Percentiles rank a stretch among this genome's conserved stretches.
These are phyloP conservation scores for Penicillium odoratum DNA, from an alignment of 495 filamentous ascomycete genomes.

Conservation along the genomic window DNA sequence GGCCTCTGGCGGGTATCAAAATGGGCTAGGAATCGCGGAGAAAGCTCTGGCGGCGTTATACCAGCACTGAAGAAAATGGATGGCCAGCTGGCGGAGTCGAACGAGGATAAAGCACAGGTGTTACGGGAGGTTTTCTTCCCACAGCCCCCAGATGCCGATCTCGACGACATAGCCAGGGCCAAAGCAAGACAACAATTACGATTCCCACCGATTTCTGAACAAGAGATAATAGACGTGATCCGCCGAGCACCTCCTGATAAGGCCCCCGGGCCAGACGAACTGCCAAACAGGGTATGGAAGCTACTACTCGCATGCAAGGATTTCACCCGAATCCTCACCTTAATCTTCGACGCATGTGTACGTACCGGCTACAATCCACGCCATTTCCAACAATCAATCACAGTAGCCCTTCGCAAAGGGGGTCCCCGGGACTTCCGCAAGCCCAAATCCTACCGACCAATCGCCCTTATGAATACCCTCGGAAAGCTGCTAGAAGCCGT, in stretches of 20 bases:
- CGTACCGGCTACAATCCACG: neutral
- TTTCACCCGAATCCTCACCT: neutral
- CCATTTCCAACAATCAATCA: neutral
- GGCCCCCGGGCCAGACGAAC: neutral
- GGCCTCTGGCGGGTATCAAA: neutral
- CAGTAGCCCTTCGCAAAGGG: neutral
- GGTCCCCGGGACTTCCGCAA: neutral
- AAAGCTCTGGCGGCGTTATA: no score
- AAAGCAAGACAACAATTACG: no score
- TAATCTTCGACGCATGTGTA: neutral
- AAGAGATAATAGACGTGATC: no score
- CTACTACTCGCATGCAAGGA: neutral
- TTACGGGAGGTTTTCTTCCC: no score
- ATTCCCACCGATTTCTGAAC: no score
- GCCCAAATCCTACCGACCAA: neutral
- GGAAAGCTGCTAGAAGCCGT: conserved; percentile 33
- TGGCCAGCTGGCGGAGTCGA: neutral
- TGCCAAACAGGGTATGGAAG: neutral
- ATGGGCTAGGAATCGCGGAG: neutral
- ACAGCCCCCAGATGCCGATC: no score
- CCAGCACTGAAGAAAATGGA: neutral
- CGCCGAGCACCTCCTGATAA: neutral
- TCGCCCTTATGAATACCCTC: conserved; percentile 10
- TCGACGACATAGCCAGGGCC: no score
- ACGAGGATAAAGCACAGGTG: neutral